These are phyloP conservation scores for Blastobotrys ciferrii DNA, from an alignment of 1,139 yeast genomes.

Conservation along the genomic window DNA sequence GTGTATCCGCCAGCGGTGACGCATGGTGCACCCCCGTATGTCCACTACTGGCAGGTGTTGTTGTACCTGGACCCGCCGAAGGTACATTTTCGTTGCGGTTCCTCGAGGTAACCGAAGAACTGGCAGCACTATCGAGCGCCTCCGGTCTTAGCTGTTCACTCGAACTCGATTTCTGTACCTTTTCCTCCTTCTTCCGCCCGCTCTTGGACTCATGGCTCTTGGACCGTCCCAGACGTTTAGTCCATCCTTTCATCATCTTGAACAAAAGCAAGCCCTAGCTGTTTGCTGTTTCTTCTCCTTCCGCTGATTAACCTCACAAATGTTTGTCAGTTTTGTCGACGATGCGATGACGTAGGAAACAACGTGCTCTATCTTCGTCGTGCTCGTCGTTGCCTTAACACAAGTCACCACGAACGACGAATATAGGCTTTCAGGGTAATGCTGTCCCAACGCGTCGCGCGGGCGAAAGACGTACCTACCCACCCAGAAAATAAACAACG, in stretches of 20 bases:
- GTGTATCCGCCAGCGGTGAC: constrained; percentile 5
- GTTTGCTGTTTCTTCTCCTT: background rate
- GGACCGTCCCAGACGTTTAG: constrained; percentile 36
- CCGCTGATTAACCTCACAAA: background rate
- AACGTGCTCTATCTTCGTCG: background rate
- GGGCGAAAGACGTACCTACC: background rate
- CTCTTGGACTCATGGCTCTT: constrained; percentile 30
- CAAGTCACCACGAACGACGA: background rate
- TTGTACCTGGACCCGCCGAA: constrained; percentile 10
- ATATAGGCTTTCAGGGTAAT: constrained; percentile 4
- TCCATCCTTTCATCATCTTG: constrained; percentile 42
- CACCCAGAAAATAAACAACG: background rate
- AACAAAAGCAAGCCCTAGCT: background rate
- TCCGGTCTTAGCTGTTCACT: constrained; percentile 25
- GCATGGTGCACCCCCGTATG: constrained; percentile 1
- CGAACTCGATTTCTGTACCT: constrained; percentile 20
- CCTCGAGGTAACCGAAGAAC: constrained; percentile 12
- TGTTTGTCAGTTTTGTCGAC: background rate
- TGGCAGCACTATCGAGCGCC: constrained; percentile 10
- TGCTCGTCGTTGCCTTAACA: background rate
- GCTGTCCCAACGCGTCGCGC: constrained; percentile 3
- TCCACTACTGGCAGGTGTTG: constrained; percentile 5
- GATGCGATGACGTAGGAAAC: background rate
- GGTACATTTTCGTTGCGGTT: constrained; percentile 10
- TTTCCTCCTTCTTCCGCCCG: constrained; percentile 20